Evolutionary conservation across 805 yeast species (phyloP).

Genomic region (Saturnispora galanensis): DNA sequence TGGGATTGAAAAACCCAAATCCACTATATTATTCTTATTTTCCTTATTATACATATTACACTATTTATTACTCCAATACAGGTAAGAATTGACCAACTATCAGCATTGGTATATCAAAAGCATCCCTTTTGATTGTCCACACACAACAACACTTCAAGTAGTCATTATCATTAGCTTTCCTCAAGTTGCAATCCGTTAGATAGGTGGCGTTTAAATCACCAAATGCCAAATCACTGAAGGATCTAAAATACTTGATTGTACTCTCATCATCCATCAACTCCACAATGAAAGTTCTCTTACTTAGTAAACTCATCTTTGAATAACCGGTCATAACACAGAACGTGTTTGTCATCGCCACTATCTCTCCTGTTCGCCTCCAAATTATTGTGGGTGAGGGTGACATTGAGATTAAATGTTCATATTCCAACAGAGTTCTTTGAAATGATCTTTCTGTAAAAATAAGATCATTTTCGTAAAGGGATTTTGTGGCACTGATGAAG

Average conservation of each 20-base stretch:
- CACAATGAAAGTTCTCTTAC: conserved; percentile 58
- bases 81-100: conserved; percentile 77
- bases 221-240: conserved; percentile 65
- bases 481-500: conserved; percentile 66
- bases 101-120: conserved; percentile 76
- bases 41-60: not conserved
- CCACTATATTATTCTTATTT: too few species aligned
- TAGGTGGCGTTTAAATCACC: conserved; percentile 49
- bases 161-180: conserved; percentile 31
- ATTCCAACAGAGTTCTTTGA: conserved; percentile 48
- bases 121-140: conserved; percentile 79
- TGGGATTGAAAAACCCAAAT: too few species aligned
- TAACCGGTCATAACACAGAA: conserved; percentile 62
- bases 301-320: conserved; percentile 44
- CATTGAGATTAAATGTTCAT: conserved; percentile 42
- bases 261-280: conserved; percentile 77
- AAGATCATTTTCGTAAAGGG: conserved; percentile 60
- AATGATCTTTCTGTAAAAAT: conserved; percentile 51
- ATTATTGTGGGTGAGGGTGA: conserved; percentile 73
- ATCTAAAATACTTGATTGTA: conserved; percentile 59
- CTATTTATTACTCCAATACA: conserved; percentile 30
- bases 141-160: conserved; percentile 58
- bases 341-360: conserved; percentile 70
- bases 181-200: conserved; percentile 39
- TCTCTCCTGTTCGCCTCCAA: conserved; percentile 83